Evolutionary conservation across 805 yeast genomes (phyloP).

Genomic region (Wickerhamiella brachini): DNA sequence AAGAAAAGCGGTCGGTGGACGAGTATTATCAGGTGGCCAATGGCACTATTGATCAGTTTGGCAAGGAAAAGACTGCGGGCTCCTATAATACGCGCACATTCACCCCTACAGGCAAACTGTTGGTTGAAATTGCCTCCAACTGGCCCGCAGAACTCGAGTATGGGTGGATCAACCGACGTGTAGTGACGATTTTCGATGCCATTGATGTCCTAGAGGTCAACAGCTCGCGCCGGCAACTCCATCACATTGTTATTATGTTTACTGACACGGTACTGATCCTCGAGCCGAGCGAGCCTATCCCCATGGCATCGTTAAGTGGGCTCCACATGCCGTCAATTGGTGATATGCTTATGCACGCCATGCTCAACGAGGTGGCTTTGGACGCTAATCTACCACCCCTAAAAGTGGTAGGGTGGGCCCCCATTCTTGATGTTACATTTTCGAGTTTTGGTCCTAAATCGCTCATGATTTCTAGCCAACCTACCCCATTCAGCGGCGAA

Average conservation of each 20-base stretch:
- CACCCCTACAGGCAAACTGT: slow-evolving; percentile 81
- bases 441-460: slow-evolving; percentile 11
- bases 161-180: slow-evolving; percentile 80
- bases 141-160: slow-evolving; percentile 84
- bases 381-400: slow-evolving; percentile 44
- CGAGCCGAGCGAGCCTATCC: slow-evolving; percentile 32
- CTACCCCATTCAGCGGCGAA: slow-evolving; percentile 5
- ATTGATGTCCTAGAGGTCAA: slow-evolving; percentile 22
- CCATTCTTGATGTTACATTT: slow-evolving; percentile 36
- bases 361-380: slow-evolving; percentile 73
- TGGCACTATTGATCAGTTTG: slow-evolving; percentile 71
- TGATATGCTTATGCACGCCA: slow-evolving; percentile 78
- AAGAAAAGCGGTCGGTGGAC: slow-evolving; percentile 22
- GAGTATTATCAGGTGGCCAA: slow-evolving; percentile 39
- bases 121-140: slow-evolving; percentile 67
- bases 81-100: slow-evolving; percentile 50
- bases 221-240: slow-evolving; percentile 18
- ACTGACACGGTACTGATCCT: slow-evolving; percentile 66
- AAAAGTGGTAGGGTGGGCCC: slow-evolving; percentile 55
- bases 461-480: slow-evolving; percentile 8
- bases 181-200: slow-evolving; percentile 58
- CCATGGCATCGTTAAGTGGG: slow-evolving; percentile 20
- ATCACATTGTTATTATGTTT: slow-evolving; percentile 58
- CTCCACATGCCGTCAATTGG: slow-evolving; percentile 46
- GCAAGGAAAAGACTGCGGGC: slow-evolving; percentile 30